These are phyloP conservation scores for Schoenoplectus triqueter DNA, from an alignment of 202 grass and related monocot species.

Conservation along the genomic window DNA sequence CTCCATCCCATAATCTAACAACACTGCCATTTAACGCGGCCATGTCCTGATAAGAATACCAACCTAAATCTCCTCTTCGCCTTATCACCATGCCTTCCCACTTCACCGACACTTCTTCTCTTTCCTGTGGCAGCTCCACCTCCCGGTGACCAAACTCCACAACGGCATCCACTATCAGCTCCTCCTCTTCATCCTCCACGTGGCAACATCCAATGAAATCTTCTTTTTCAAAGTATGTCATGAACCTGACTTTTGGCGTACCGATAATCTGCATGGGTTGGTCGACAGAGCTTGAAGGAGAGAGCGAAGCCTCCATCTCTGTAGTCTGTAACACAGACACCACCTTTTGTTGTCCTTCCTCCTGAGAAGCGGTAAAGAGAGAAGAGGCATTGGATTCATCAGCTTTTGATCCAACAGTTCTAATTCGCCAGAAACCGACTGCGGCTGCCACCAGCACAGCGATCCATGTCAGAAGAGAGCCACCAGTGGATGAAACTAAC, in stretches of 20 bases:
- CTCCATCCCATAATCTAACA: slow-evolving; percentile 65
- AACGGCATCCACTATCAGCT: background rate
- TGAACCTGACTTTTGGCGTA: slow-evolving; percentile 63
- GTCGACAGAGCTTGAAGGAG: background rate
- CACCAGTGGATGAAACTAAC: slow-evolving; percentile 39
- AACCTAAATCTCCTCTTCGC: slow-evolving; percentile 39
- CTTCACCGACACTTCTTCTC: slow-evolving; percentile 4
- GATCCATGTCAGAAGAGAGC: slow-evolving; percentile 58
- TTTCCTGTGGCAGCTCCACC: slow-evolving; percentile 20
- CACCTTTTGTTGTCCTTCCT: background rate
- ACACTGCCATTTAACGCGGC: slow-evolving; percentile 51
- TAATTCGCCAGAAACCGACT: slow-evolving; percentile 66
- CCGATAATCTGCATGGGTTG: background rate
- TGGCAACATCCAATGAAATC: slow-evolving; percentile 50
- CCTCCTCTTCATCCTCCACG: slow-evolving; percentile 40
- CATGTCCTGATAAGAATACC: slow-evolving; percentile 50
- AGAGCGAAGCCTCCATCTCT: background rate
- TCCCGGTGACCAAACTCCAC: slow-evolving; percentile 3
- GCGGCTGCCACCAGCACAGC: slow-evolving; percentile 63
- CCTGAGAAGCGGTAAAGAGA: background rate
- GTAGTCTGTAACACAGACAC: background rate
- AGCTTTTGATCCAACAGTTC: slow-evolving; percentile 33
- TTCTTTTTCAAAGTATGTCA: slow-evolving; percentile 51
- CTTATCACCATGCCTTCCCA: slow-evolving; percentile 41
- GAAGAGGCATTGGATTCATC: slow-evolving; percentile 34